Evolutionary conservation across 495 filamentous ascomycete species (phyloP), one percentile per base, ranked within the genome.

Genomic region (Aspergillus egyptiacus): DNA sequence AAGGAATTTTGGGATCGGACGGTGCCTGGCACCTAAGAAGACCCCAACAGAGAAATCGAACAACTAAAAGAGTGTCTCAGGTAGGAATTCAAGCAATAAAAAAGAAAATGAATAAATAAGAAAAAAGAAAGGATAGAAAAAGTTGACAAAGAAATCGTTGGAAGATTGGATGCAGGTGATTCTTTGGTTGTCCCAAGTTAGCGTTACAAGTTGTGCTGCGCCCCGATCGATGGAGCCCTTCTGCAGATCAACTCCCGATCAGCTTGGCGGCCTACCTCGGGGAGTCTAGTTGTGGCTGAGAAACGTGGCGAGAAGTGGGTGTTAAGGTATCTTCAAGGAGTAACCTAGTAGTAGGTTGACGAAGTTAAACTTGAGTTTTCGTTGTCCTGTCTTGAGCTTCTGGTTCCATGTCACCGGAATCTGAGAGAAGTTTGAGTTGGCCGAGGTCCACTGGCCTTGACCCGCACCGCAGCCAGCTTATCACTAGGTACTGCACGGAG

Each of bases 71-170:
- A 50, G 38, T 36, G 48, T 42, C 13, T 8, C n/a, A 24, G 20
- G 28, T 42, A 20, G 37, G 48, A 43, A 15, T 14, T 34, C 28
- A 22, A 42, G n/a, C 7, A 36, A 20, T 25, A 33, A 25, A 41
- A 19, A 3, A 17, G 20, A 27, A 33, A 42, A 9, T 1, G 0
- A 41, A 23, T 17, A 39, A 39, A 30, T 47, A 48, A 54, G 54
- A 44, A 42, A 45, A 55, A 46, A 48, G 38, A 47, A 49, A 47
- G 37, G 55, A 57, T 44, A 57, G 44, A 58, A 46, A 62, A 42
- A 36, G 41, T 20, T 30, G 43, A 51, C 23, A 33, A 31, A 36
- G 37, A 51, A 47, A 51, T 42, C 33, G 19, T 27, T n/a, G n/a
- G n/a, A n/a, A n/a, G n/a, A n/a, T n/a, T n/a, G n/a, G n/a, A n/a